phyloP scores from a whole-genome alignment of 768 basidiomycete genomes.

The Kwoniella sp. region DNA sequence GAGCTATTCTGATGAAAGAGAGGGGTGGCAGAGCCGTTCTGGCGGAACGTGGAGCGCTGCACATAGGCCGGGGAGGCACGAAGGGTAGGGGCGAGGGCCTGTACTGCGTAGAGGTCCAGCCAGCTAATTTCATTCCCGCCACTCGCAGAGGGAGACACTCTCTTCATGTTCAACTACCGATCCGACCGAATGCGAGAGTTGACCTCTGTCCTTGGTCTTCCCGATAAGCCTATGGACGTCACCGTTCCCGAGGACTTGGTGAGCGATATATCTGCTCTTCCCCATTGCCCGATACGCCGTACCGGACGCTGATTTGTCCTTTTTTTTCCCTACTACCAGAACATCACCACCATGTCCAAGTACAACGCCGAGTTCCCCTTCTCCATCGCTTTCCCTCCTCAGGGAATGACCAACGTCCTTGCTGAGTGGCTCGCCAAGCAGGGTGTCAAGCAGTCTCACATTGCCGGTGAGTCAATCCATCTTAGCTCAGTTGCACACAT shows the following conservation, averaged over 20 bases:
- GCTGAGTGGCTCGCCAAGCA: conserved; percentile 85
- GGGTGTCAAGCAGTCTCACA: conserved; percentile 80
- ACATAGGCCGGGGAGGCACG: too few species aligned
- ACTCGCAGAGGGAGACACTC: conserved; percentile 74
- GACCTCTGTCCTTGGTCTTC: conserved; percentile 73
- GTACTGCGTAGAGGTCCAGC: too few species aligned
- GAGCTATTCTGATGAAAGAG: too few species aligned
- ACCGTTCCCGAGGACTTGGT: conserved; percentile 78
- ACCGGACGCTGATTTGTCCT: not conserved
- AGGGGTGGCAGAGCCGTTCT: too few species aligned
- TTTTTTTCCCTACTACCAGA: conserved; percentile 56
- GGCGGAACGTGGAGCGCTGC: too few species aligned
- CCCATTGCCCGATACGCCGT: too few species aligned
- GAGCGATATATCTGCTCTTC: too few species aligned
- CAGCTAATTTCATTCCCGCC: too few species aligned
- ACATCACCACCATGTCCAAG: conserved; percentile 89
- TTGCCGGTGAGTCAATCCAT: conserved; percentile 66
- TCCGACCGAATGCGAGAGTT: conserved; percentile 96
- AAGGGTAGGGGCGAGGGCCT: not conserved
- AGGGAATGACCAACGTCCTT: conserved; percentile 88
- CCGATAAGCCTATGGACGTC: conserved; percentile 81
- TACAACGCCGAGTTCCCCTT: conserved; percentile 93
- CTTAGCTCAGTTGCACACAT: not conserved
- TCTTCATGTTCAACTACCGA: conserved; percentile 97
- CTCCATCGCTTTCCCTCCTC: conserved; percentile 87